phyloP scores from a whole-genome alignment of 192 early-diverging fungal genomes.

The Podila verticillata region DNA sequence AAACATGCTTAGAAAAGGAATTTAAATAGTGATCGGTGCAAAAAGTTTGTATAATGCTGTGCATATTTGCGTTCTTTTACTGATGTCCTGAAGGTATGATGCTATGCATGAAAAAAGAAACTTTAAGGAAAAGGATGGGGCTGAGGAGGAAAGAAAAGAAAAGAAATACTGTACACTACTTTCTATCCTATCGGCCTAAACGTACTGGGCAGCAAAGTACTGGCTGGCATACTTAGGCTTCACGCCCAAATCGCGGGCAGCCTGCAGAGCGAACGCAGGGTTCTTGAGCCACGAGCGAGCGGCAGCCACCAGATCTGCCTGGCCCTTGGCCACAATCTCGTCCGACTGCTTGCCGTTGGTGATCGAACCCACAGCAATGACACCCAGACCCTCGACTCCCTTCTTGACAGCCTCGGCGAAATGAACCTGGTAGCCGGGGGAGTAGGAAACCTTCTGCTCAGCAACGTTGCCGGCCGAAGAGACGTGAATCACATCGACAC shows the following conservation, averaged over 20 bases:
- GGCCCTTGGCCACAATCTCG: constrained; percentile 64
- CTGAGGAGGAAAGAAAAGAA: no score
- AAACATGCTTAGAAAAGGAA: no score
- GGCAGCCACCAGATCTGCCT: constrained; percentile 83
- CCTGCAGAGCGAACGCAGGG: constrained; percentile 70
- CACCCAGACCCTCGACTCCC: constrained; percentile 63
- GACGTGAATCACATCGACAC: constrained; percentile 90
- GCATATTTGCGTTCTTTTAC: no score
- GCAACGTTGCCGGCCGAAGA: constrained; percentile 80
- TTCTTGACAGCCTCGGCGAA: constrained; percentile 73
- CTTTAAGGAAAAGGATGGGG: no score
- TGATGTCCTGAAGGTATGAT: no score
- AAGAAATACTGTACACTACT: no score
- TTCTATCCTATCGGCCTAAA: no score
- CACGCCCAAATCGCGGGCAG: constrained; percentile 72
- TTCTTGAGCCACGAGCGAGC: constrained; percentile 78
- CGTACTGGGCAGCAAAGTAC: constrained; percentile 46
- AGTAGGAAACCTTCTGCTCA: constrained; percentile 57
- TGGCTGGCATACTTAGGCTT: constrained; percentile 69
- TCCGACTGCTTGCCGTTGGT: constrained; percentile 74
- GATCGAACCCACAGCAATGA: constrained; percentile 81
- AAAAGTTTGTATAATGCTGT: no score
- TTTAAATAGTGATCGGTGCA: no score
- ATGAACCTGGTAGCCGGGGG: constrained; percentile 75
- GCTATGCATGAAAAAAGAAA: no score